These are phyloP conservation scores for Hygrocybe coccinea DNA, from an alignment of 768 basidiomycete genomes.

Conservation along the genomic window DNA sequence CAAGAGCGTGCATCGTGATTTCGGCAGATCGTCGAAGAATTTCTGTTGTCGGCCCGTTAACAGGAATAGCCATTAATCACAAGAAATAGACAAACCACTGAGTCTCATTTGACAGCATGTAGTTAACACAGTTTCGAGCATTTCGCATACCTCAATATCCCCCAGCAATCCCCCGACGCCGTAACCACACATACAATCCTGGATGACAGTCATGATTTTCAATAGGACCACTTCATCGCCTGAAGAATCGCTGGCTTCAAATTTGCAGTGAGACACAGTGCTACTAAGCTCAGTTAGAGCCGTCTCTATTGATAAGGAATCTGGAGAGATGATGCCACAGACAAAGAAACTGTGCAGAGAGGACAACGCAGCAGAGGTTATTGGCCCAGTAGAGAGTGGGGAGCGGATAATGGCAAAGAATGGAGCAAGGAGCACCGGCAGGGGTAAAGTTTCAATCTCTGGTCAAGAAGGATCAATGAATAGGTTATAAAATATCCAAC, in stretches of 20 bases:
- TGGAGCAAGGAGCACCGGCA: constrained; percentile 67
- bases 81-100: constrained; percentile 61
- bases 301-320: constrained; percentile 51
- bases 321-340: constrained; percentile 62
- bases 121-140: constrained; percentile 95
- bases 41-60: constrained; percentile 42
- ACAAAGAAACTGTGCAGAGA: constrained; percentile 85
- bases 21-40: constrained; percentile 84
- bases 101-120: constrained; percentile 96
- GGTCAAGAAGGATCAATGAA: background rate
- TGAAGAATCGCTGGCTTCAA: constrained; percentile 95
- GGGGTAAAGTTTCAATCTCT: constrained; percentile 59
- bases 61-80: background rate
- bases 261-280: constrained; percentile 93
- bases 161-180: constrained; percentile 65
- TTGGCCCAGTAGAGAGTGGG: constrained; percentile 91
- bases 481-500: background rate
- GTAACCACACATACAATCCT: constrained; percentile 68
- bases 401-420: constrained; percentile 94
- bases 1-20: constrained; percentile 81
- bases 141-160: constrained; percentile 94
- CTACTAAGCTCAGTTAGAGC: constrained; percentile 81
- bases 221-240: constrained; percentile 94
- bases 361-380: constrained; percentile 89
- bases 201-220: constrained; percentile 85